A percentile compares a stretch with the other conserved stretches of the same genome.
These are phyloP conservation scores for Mycosphaerella sp. DNA, from an alignment of 2,329 filamentous ascomycete species.

Conservation along the genomic window DNA sequence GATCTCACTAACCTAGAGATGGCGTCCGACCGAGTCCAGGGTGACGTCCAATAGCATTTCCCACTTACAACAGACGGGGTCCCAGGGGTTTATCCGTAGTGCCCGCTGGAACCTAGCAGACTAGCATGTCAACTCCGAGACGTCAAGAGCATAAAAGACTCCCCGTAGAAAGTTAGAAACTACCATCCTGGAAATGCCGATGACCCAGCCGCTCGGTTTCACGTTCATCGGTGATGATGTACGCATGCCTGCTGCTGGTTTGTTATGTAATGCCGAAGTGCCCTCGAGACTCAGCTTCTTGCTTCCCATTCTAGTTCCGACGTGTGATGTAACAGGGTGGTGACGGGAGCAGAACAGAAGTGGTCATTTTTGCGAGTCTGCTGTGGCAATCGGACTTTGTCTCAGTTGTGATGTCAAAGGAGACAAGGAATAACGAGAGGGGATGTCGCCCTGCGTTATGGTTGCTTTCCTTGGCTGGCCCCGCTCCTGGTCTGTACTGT, in stretches of 20 bases:
- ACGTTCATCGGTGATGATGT: no score
- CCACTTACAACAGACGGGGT: no score
- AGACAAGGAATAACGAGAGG: not conserved
- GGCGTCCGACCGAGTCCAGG: no score
- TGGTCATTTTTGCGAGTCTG: not conserved
- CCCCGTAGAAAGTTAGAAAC: no score
- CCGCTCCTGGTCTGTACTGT: not conserved
- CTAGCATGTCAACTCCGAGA: no score
- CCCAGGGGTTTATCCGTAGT: no score
- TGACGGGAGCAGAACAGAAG: not conserved
- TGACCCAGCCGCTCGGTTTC: not conserved
- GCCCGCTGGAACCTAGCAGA: no score
- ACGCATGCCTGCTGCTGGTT: not conserved
- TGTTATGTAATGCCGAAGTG: slow-evolving; percentile 3
- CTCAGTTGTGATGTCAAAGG: slow-evolving; percentile 6
- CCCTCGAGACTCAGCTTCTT: slow-evolving; percentile 5
- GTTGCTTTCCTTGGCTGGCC: not conserved
- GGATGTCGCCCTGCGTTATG: not conserved
- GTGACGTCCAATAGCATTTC: no score
- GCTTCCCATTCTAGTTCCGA: not conserved
- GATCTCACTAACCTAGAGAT: no score
- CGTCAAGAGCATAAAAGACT: no score
- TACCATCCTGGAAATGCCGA: no score
- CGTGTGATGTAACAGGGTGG: not conserved
- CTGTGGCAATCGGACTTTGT: not conserved